Conservation (phyloP, 768 basidiomycete species). For the Trametes punicea region DNA sequence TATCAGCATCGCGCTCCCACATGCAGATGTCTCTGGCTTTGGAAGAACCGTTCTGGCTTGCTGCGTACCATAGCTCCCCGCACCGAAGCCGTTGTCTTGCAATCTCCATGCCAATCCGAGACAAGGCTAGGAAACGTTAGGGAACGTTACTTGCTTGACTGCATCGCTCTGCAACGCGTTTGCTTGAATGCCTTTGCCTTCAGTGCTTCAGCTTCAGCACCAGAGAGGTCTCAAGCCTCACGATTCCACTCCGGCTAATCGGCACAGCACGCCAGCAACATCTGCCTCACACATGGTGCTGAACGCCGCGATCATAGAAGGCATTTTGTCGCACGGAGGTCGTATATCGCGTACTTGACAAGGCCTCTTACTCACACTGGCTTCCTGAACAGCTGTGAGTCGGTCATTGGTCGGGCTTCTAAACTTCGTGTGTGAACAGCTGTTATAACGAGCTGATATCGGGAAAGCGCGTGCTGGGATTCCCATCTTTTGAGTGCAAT, state of each 20-base stretch:
- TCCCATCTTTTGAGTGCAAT: constrained; percentile 16
- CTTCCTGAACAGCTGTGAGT: constrained; percentile 9
- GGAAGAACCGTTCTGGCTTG: constrained; percentile 11
- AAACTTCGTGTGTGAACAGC: constrained; percentile 12
- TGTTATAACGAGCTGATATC: constrained; percentile 15
- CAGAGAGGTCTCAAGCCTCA: constrained; percentile 1
- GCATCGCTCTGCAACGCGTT: not conserved
- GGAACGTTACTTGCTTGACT: not conserved
- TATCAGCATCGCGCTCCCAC: constrained; percentile 7
- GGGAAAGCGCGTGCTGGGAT: constrained; percentile 3
- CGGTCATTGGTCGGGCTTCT: constrained; percentile 18
- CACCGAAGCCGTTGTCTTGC: not conserved
- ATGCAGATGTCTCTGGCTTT: not conserved
- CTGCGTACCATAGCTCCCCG: not conserved
- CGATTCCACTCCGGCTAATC: not conserved
- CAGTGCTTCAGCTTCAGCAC: not conserved
- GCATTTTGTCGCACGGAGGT: constrained; percentile 16
- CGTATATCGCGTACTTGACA: constrained; percentile 14
- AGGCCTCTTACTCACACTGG: constrained; percentile 16
- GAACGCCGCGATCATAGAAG: constrained; percentile 15
- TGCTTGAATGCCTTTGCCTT: not conserved
- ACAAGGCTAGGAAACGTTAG: not conserved
- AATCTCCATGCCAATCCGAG: not conserved
- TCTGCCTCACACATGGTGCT: not conserved
- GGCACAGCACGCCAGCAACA: constrained; percentile 1